phyloP scores from a whole-genome alignment of 768 basidiomycete species.

The Phaeotremella fagi region DNA sequence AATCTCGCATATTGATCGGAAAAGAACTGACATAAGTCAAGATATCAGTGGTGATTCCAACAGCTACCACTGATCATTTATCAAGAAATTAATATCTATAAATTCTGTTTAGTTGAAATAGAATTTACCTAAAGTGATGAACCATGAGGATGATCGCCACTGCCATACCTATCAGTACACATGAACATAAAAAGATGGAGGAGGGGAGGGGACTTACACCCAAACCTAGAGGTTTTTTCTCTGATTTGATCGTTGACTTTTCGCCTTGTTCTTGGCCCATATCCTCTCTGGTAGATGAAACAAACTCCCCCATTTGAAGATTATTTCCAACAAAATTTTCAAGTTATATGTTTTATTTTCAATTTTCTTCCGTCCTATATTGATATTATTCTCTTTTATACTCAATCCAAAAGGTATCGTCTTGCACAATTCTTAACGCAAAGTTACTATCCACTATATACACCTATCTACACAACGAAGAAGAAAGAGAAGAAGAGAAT shows the following conservation, averaged over 20 bases:
- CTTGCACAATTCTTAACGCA: too few relatives aligned
- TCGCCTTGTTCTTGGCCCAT: too few relatives aligned
- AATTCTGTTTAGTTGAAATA: background rate
- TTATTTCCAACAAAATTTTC: too few relatives aligned
- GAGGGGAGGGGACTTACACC: background rate
- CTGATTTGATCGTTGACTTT: background rate
- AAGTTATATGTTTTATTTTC: too few relatives aligned
- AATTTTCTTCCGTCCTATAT: too few relatives aligned
- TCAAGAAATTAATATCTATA: background rate
- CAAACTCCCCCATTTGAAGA: too few relatives aligned
- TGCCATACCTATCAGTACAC: background rate
- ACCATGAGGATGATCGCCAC: constrained; percentile 6
- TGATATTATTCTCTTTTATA: too few relatives aligned
- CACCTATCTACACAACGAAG: too few relatives aligned
- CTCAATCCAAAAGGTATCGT: too few relatives aligned
- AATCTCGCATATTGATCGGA: background rate
- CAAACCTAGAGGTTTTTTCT: background rate
- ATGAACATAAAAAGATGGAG: background rate
- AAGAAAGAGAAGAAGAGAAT: too few relatives aligned
- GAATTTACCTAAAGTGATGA: background rate
- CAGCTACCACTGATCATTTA: constrained; percentile 17
- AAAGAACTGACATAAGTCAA: constrained; percentile 30
- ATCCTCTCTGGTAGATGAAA: too few relatives aligned
- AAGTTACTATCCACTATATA: too few relatives aligned
- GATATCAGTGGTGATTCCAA: constrained; percentile 28